These are phyloP conservation scores for Avicennia marina DNA, from an alignment of 257 asterid genomes.

Conservation along the genomic window DNA sequence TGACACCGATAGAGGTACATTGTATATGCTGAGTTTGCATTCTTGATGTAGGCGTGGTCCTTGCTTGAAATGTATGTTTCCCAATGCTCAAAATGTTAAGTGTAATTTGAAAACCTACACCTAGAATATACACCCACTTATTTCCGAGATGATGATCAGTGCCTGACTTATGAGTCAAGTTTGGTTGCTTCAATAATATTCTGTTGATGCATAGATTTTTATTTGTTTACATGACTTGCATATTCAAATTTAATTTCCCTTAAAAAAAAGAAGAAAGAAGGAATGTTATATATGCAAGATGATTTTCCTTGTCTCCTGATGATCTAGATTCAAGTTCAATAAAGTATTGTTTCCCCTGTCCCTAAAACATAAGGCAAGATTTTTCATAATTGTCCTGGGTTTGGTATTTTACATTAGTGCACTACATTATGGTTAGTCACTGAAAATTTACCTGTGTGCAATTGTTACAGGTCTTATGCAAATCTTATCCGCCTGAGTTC, in stretches of 20 bases:
- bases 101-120: neutral
- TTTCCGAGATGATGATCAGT: neutral
- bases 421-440: neutral
- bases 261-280: neutral
- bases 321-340: neutral
- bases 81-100: neutral
- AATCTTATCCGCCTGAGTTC: slow-evolving; percentile 83
- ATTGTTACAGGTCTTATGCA: slow-evolving; percentile 61
- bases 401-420: neutral
- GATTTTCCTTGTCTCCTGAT: slow-evolving; percentile 1
- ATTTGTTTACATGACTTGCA: neutral
- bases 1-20: slow-evolving; percentile 86
- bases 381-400: no score
- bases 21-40: slow-evolving; percentile 6
- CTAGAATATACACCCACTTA: slow-evolving; percentile 1
- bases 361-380: no score
- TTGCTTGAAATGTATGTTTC: slow-evolving; percentile 1
- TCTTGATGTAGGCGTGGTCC: slow-evolving; percentile 9
- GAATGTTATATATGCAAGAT: no score
- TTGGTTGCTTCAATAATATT: neutral
- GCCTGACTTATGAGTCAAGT: slow-evolving; percentile 2
- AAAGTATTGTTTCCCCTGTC: neutral
- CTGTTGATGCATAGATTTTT: no score
- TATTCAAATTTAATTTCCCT: no score
- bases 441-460: neutral